Evolutionary conservation across 2,329 filamentous ascomycete genomes (phyloP), one percentile per base, ranked within the genome.

Genomic region (Colletotrichum sp.): DNA sequence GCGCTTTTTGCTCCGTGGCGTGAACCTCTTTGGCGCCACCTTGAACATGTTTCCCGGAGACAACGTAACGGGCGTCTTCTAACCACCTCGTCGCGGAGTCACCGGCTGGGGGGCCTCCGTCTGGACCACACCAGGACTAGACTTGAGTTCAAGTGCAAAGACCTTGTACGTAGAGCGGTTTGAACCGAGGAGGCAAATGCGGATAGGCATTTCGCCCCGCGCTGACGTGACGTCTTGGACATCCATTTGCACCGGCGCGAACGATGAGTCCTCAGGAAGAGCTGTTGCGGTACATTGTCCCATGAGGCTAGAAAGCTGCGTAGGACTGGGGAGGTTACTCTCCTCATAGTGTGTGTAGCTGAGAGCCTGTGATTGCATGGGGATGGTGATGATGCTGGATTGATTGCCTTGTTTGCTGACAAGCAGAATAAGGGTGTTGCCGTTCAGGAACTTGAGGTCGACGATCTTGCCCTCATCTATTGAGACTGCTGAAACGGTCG

Each of bases 361-460:
- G 9, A 88, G 78, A 10, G 82, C 79, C 15, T 81, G 79, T 16
- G 84, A 82, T 34, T 84, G 81, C 16, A 87, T 78, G 2, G 87
- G 86, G 5, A 89, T 75, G 65, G 80, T 78, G 76, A 85, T 48
- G 77, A 84, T 74, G n/a, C 76, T 4, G 81, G 78, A 15, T 73
- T 73, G 26, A 78, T 81, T 80, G 87, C 88, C 85, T 79, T 80
- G 28, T 68, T 78, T 59, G 82, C 80, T 83, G 89, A 90, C 83
- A 3, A 96, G 87, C 2, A 94, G 78, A 69, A 95, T 86, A 3
- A 96, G 82, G 0, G 85, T 87, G 15, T 88, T 83, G 71, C 94
- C 91, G 79, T 93, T 88, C 59, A 94, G 88, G 80, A 96, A 95
- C 80, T 93, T 93, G 16, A 94, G 82, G 81, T 95, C 93, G 24